Base-by-base conservation (phyloP, 192 early-diverging fungal species). In the Gamsiella multidivaricata region DNA sequence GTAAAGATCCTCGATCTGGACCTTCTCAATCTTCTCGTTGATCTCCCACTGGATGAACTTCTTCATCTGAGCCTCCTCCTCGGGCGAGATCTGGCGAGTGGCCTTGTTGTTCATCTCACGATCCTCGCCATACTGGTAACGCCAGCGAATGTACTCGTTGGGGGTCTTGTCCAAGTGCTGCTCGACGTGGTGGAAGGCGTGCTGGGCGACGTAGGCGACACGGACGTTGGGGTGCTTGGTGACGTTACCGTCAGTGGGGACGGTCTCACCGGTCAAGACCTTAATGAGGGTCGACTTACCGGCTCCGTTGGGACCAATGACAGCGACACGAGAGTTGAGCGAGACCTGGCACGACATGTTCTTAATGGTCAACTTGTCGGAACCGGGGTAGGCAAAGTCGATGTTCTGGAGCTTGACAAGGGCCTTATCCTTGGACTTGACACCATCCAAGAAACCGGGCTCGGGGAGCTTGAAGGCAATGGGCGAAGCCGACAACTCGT, bases 121-220 rank as follows among this genome's bases (percentile, higher is more conserved):
- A 81, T 94, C 93, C 75, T 91, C 88, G 68, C 91, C 91, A 54
- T 80, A 84, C 65, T 83, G 82, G 82, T 91, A 93, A 80, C 93
- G 89, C 93, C 93, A 94, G 80, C 89, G 90, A 70, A 94, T 90
- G 80, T 94, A 66, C 60, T 78, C 73, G 65, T 78, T 78, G 51
- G 74, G 74, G 60, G 74, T 78, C 65, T 69, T 78, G 60, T 92
- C 91, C 79, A 92, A 81, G 71, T 94, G 93, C 69, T 90, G 87
- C 70, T 94, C 91, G 69, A 94, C 84, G 80, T 94, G 91, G 81
- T 93, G 91, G 91, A 94, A 93, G 54, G 91, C 90, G 83, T 95
- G 93, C 81, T 94, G 92, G 41, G 92, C 91, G 47, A 94, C 90
- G 70, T 93, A 94, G 54, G 88, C 93, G 70, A 95, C 87, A 82